Evolutionary conservation across 2,329 filamentous ascomycete species (phyloP), one percentile per base, ranked within the genome.

Genomic region (Penicillium sp.): DNA sequence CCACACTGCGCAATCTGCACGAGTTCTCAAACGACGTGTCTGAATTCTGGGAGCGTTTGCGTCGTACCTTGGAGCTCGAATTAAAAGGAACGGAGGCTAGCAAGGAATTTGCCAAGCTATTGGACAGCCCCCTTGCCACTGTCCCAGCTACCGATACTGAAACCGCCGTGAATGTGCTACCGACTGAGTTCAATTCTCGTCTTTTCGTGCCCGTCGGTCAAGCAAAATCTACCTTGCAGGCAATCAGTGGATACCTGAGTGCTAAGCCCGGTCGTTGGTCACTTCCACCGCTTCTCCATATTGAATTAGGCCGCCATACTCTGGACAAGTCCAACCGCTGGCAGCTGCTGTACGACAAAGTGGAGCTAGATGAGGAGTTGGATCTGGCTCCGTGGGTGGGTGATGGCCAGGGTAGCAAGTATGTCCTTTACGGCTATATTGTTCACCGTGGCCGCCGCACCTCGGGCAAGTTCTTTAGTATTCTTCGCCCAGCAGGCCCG

Each of bases 351-450:
- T 75, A 79, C 47, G 78, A 85, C 63, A 77, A 77, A 39, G 79
- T 87, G n/a, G 73, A 76, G 2, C 61, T 86, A 13, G 76, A 84
- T 48, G 82, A 86, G 50, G 69, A 77, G 10, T 65, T 86, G 26
- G 75, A 75, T 40, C 68, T 85, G n/a, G 64, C 68, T 1, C 62
- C 67, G 4, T 70, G 65, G 53, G 65, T 70, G 2, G 55, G 67
- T 16, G 67, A 73, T 30, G 66, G 59, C 2, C 63, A 74, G 26
- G 73, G 66, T 8, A 72, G 71, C 11, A 66, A 73, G 10, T 87
- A 85, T 62, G 79, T 78, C 1, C 75, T 87, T 0, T 86, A 83
- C 58, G 82, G 82, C 3, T 81, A 85, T 58, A 72, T 85, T 30
- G 81, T 84, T 2, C 84, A 87, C 62, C 79, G 79, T 56, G 83